Base-by-base conservation (phyloP, 1,139 yeast genomes). In the Candida tunisiensis region DNA sequence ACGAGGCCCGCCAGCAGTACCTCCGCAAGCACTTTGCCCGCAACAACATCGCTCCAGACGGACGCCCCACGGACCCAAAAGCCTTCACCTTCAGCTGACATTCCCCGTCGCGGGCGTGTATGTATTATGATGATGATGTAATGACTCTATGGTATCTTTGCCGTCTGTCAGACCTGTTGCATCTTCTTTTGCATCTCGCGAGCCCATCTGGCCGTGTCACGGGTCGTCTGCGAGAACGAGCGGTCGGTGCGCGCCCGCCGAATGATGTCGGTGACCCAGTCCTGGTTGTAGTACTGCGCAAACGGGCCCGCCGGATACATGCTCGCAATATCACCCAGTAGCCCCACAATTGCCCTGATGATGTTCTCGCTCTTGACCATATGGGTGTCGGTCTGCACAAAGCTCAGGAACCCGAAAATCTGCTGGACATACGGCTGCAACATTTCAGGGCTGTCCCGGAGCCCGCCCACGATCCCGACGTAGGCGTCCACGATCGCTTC, bases 131-230 rank as follows among this genome's bases (percentile, higher is more conserved):
- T 11, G 22, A 20, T 5, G n/a, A 11, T 9, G 7, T 24, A 11
- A 13, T 6, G 6, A 5, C 6, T 16, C 8, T 19, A 19, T 5
- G 5, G 9, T 9, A 9, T 6, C 8, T 6, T 5, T 6, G 12
- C n/a, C 21, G 9, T 22, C 8, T 10, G 8, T 7, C 11, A 20
- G 6, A 10, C 8, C 10, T 12, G 7, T 23, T 12, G 10, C 11
- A 5, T 4, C 16, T 24, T 6, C 55, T 70, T 73, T 48, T 73
- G 83, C 53, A 74, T 93, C 42, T 79, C 93, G 41, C 92, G 69
- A 8, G 96, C 95, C 95, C 96, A 88, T 55, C 85, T 70, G 10
- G 95, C 95, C 16, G 93, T 80, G 44, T 78, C 91, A 47, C 69
- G 71, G 8, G 95, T 82, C 31, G 65, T 58, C 36, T 65, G 66